Evolutionary conservation across 352 stramenopile species (phyloP).

Genomic region (Phytopythium delawarense): DNA sequence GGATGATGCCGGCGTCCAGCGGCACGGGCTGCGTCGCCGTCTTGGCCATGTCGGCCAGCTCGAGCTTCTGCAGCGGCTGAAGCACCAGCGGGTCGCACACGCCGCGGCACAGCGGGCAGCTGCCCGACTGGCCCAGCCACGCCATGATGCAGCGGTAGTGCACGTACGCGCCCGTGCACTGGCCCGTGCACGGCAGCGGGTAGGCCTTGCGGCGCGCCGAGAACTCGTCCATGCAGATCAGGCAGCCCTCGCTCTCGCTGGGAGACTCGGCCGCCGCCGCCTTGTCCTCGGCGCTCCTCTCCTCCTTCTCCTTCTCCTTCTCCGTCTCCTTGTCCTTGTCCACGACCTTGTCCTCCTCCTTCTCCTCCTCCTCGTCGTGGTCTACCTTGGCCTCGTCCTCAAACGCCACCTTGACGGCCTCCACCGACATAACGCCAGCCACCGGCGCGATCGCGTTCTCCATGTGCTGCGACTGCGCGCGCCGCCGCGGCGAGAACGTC

Average conservation of each 20-base stretch:
- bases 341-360: background rate
- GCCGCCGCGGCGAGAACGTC: conserved; percentile 60
- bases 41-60: conserved; percentile 77
- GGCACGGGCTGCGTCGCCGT: conserved; percentile 73
- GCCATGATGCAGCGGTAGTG: conserved; percentile 89
- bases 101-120: conserved; percentile 77
- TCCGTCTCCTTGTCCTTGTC: conserved; percentile 1
- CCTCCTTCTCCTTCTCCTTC: no score
- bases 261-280: background rate
- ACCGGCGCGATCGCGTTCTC: background rate
- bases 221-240: conserved; percentile 91
- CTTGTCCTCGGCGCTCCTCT: background rate
- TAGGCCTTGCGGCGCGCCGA: conserved; percentile 79
- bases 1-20: conserved; percentile 81
- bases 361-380: background rate
- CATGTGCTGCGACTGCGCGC: conserved; percentile 20
- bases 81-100: conserved; percentile 77
- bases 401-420: conserved; percentile 21
- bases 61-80: conserved; percentile 79
- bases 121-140: conserved; percentile 80
- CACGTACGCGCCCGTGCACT: conserved; percentile 74
- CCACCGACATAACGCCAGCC: background rate
- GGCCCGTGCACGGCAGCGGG: conserved; percentile 72
- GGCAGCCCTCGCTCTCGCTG: conserved; percentile 46
- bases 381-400: conserved; percentile 7